Evolutionary conservation across 495 filamentous ascomycete genomes (phyloP), one percentile per base, ranked within the genome.

Genomic region (Extremus antarcticus): DNA sequence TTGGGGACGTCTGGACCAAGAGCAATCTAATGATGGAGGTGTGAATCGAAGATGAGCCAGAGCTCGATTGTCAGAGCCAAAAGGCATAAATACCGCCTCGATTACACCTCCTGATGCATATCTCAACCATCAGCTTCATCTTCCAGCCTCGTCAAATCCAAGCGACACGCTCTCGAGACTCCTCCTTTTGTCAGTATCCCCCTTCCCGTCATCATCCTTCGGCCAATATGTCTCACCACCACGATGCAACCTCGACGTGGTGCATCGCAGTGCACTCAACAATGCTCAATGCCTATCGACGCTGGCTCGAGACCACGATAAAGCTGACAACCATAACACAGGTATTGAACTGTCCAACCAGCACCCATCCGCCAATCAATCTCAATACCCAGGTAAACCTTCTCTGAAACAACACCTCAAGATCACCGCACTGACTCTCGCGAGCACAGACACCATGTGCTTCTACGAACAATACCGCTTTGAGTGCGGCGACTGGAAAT

Each of bases 401-500:
- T 21, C 7, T 17, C 3, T 45, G 41, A 45, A 45, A 45, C 29
- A 21, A 7, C 8, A 3, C 8, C 41, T 45, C 17, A 3, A n/a
- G 8, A 17, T n/a, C 8, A 45, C 41, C n/a, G 4, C 41, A 17
- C 41, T 45, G n/a, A 45, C 41, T 17, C 7, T n/a, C 7, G 7
- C 15, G 41, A 3, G 8, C 17, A 13, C 38, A 23, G 20, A 40
- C 29, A 74, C 61, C 53, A 83, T 84, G 81, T 83, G 81, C 73
- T 83, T 78, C 71, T 83, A 76, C 68, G 81, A 83, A 56, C 77
- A 80, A 60, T 76, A 74, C 56, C 71, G 73, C 29, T 85, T 77
- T 73, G 59, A 50, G 40, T 98, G 92, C 73, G 84, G 84, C 65
- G 91, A 92, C 77, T 96, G 83, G 82, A 91, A 90, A 71, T 98